These are phyloP conservation scores for Annona cherimola DNA, from an alignment of 164 flowering plant genomes.

Conservation along the genomic window DNA sequence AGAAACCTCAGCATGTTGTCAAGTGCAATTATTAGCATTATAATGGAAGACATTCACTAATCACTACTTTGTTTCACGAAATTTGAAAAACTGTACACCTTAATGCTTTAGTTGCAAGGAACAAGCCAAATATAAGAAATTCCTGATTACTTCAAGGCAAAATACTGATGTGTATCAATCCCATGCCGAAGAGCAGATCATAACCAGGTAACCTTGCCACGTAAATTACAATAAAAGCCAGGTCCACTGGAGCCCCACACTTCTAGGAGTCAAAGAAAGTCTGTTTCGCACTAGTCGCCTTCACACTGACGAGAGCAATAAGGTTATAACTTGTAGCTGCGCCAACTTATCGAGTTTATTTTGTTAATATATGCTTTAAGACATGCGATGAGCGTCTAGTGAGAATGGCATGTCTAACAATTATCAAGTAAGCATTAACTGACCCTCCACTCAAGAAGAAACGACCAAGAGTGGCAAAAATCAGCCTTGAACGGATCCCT, in stretches of 20 bases:
- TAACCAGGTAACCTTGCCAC: background rate
- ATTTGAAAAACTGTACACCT: no score
- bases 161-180: background rate
- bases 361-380: background rate
- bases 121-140: background rate
- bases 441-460: conserved; percentile 89
- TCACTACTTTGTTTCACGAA: no score
- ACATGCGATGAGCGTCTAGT: background rate
- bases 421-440: conserved; percentile 16
- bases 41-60: no score
- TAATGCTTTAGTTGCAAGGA: no score
- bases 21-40: no score
- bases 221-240: background rate
- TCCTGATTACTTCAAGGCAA: background rate
- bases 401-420: background rate
- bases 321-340: background rate
- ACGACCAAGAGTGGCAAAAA: conserved; percentile 81
- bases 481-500: conserved; percentile 80
- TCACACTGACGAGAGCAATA: background rate
- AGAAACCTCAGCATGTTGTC: no score
- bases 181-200: background rate
- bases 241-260: background rate
- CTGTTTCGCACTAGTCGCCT: background rate
- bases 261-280: background rate
- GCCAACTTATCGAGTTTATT: background rate